Percentiles rank a stretch among this genome's conserved stretches.
Conservation (phyloP, 1,284 basidiomycete genomes). For the Exobasidium rhododendri region DNA sequence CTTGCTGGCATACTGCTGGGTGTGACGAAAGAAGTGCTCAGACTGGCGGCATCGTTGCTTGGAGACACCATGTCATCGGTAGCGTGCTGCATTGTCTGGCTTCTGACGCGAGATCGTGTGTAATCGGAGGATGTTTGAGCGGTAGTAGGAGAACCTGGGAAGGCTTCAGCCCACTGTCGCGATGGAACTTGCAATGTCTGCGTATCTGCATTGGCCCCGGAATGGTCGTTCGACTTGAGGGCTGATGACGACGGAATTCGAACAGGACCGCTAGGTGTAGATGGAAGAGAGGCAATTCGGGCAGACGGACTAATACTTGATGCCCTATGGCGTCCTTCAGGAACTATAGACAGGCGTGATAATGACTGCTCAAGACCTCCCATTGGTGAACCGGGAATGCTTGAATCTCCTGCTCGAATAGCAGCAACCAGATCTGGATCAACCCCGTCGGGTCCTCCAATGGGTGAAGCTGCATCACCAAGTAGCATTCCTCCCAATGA, state of each 20-base stretch:
- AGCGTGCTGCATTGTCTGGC: constrained; percentile 26
- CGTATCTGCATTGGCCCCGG: constrained; percentile 21
- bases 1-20: background rate
- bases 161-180: background rate
- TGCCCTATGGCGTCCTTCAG: background rate
- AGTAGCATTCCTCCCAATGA: constrained; percentile 42
- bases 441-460: constrained; percentile 52
- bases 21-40: constrained; percentile 5
- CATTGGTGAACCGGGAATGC: constrained; percentile 23
- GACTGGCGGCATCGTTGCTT: background rate
- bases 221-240: constrained; percentile 13
- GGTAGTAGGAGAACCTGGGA: background rate
- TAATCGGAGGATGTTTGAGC: constrained; percentile 15
- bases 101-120: constrained; percentile 33
- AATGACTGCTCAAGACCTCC: background rate
- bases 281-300: constrained; percentile 21
- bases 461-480: constrained; percentile 35
- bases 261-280: constrained; percentile 16
- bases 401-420: constrained; percentile 36
- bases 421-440: constrained; percentile 51
- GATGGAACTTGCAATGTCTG: constrained; percentile 11
- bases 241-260: constrained; percentile 10
- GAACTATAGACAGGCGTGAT: background rate
- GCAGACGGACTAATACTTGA: constrained; percentile 5
- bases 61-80: background rate